These are phyloP conservation scores for Suillus bovinus DNA, from an alignment of 768 basidiomycete species.

Conservation along the genomic window DNA sequence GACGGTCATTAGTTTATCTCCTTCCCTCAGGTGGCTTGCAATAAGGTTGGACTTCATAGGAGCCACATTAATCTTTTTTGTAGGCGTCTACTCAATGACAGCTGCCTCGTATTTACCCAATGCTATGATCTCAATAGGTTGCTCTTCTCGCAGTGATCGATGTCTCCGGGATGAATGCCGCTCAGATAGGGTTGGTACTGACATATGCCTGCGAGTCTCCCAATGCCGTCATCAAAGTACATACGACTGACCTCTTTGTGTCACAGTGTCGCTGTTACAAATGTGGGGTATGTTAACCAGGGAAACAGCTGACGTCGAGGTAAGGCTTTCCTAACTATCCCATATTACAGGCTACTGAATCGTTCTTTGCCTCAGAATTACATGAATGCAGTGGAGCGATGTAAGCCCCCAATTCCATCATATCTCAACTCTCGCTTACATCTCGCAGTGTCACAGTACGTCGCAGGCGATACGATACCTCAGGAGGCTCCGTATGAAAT, in stretches of 20 bases:
- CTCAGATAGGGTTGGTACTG: slow-evolving; percentile 70
- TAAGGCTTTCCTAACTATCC: slow-evolving; percentile 21
- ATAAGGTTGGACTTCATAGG: slow-evolving; percentile 73
- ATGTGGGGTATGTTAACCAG: slow-evolving; percentile 54
- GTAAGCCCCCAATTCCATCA: slow-evolving; percentile 27
- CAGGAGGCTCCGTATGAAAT: slow-evolving; percentile 71
- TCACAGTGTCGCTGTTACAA: slow-evolving; percentile 50
- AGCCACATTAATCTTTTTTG: slow-evolving; percentile 54
- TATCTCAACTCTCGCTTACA: background rate
- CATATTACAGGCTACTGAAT: background rate
- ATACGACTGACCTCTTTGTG: background rate
- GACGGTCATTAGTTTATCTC: background rate
- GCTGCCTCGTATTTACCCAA: background rate
- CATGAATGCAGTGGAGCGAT: slow-evolving; percentile 66
- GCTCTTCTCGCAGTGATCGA: slow-evolving; percentile 63
- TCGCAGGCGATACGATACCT: slow-evolving; percentile 45
- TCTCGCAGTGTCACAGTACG: slow-evolving; percentile 52
- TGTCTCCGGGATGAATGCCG: slow-evolving; percentile 56
- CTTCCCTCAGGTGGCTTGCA: slow-evolving; percentile 58
- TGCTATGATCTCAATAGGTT: slow-evolving; percentile 39
- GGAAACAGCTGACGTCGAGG: slow-evolving; percentile 67
- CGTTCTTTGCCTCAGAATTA: slow-evolving; percentile 45
- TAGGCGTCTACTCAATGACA: slow-evolving; percentile 25
- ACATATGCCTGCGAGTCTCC: slow-evolving; percentile 56
- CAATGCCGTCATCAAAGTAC: background rate